phyloP scores from a whole-genome alignment of 768 basidiomycete species.

The Lyophyllum shimeji region DNA sequence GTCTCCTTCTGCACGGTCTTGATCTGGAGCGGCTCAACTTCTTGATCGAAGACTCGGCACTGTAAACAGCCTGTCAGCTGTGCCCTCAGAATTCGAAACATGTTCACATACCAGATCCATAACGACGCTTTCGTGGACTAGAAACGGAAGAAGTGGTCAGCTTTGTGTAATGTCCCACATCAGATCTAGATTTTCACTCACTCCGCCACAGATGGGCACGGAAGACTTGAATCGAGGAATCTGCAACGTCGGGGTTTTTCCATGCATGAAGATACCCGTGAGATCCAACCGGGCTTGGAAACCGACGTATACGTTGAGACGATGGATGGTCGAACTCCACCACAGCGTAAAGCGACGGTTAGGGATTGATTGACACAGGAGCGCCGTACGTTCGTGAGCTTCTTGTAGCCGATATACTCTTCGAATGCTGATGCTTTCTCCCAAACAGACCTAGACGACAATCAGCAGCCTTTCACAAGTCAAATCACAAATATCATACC shows the following conservation, averaged over 20 bases:
- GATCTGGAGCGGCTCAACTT: conserved; percentile 95
- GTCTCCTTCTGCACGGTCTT: conserved; percentile 99
- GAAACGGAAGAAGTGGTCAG: conserved; percentile 1
- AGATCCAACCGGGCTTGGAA: conserved; percentile 99
- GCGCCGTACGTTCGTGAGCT: conserved; percentile 96
- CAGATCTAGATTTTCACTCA: conserved; percentile 66
- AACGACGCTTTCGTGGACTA: conserved; percentile 88
- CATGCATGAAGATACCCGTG: conserved; percentile 98
- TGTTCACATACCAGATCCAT: conserved; percentile 71
- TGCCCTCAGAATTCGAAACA: neutral
- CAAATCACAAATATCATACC: conserved; percentile 38
- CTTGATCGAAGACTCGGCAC: conserved; percentile 99
- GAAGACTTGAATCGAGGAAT: conserved; percentile 99
- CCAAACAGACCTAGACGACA: conserved; percentile 76
- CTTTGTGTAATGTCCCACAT: conserved; percentile 20
- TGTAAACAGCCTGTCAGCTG: conserved; percentile 21
- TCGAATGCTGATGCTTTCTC: conserved; percentile 98
- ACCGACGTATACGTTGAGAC: conserved; percentile 99
- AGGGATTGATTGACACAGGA: conserved; percentile 96
- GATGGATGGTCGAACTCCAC: conserved; percentile 99
- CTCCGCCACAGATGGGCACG: conserved; percentile 99
- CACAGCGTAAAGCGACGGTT: conserved; percentile 99
- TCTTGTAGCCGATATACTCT: conserved; percentile 94
- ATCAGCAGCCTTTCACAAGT: conserved; percentile 1
- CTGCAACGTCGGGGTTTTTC: conserved; percentile 97